Conservation (phyloP, 164 flowering plant species). For the Berberis vulgaris region DNA sequence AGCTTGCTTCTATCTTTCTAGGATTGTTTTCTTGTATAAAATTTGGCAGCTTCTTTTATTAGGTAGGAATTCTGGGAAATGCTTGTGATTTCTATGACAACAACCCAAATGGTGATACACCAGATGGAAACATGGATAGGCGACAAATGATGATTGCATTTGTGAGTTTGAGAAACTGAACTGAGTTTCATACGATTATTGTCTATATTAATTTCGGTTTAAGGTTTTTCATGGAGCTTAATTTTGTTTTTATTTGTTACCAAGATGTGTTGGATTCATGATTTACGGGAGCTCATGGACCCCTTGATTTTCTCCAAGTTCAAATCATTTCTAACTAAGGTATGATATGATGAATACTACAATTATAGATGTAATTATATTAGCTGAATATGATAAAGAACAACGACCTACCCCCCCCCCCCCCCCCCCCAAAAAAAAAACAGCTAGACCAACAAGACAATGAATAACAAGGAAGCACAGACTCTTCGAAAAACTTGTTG, state of each 20-base stretch:
- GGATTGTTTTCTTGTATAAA: not conserved
- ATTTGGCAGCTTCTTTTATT: constrained; percentile 14
- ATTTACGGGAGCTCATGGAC: constrained; percentile 91
- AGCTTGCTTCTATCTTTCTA: too few species aligned
- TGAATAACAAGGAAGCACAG: too few species aligned
- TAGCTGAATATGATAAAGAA: too few species aligned
- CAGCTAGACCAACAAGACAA: too few species aligned
- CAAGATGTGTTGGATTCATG: constrained; percentile 93
- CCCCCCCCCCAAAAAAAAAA: too few species aligned
- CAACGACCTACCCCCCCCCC: too few species aligned
- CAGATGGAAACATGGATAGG: constrained; percentile 46
- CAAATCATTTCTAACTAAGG: constrained; percentile 82
- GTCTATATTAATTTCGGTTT: not conserved
- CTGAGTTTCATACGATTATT: not conserved
- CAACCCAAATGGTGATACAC: constrained; percentile 21
- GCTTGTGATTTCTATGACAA: constrained; percentile 75
- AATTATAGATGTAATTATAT: too few species aligned
- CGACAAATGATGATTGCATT: constrained; percentile 96
- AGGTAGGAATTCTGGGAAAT: constrained; percentile 96
- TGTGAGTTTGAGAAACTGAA: constrained; percentile 30
- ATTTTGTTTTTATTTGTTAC: constrained; percentile 6
- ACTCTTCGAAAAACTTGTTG: too few species aligned
- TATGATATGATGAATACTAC: constrained; percentile 9
- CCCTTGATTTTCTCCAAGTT: constrained; percentile 59
- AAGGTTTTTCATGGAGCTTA: constrained; percentile 1